phyloP scores from a whole-genome alignment of 345 rosid genomes.

The Brassica juncea region DNA sequence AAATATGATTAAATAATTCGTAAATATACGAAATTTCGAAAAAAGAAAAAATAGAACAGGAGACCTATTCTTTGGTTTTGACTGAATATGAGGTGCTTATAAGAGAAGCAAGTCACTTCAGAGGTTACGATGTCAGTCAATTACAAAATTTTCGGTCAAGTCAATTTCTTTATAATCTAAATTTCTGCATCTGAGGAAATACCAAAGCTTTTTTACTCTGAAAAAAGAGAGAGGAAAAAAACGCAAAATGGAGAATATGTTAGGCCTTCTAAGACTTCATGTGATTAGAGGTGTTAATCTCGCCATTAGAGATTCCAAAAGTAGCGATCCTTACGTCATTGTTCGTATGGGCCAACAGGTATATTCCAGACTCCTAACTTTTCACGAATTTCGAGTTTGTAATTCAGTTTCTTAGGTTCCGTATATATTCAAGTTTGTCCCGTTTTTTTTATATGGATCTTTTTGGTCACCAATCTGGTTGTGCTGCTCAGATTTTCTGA shows the following conservation, averaged over 20 bases:
- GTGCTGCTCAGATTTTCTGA: not conserved
- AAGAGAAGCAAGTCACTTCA: not conserved
- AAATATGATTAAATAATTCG: not conserved
- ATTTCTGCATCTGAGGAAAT: not conserved
- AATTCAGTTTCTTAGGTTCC: not conserved
- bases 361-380: not conserved
- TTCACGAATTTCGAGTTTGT: not conserved
- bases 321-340: slow-evolving; percentile 87
- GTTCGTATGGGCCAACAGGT: slow-evolving; percentile 85
- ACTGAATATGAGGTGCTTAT: not conserved
- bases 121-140: not conserved
- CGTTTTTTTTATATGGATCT: not conserved
- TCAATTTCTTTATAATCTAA: not conserved
- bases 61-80: not conserved
- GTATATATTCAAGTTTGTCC: not conserved
- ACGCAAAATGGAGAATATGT: slow-evolving; percentile 54
- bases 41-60: not conserved
- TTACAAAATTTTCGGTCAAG: not conserved
- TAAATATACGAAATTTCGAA: not conserved
- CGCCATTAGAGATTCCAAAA: slow-evolving; percentile 69
- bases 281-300: slow-evolving; percentile 79
- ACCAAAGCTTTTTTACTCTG: not conserved
- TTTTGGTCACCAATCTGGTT: slow-evolving; percentile 2
- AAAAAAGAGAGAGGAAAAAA: not conserved
- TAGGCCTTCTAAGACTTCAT: slow-evolving; percentile 75